Percentiles rank a stretch among this genome's conserved stretches.
Conservation (phyloP, 2,329 filamentous ascomycete species). For the Fusarium bactridioides region DNA sequence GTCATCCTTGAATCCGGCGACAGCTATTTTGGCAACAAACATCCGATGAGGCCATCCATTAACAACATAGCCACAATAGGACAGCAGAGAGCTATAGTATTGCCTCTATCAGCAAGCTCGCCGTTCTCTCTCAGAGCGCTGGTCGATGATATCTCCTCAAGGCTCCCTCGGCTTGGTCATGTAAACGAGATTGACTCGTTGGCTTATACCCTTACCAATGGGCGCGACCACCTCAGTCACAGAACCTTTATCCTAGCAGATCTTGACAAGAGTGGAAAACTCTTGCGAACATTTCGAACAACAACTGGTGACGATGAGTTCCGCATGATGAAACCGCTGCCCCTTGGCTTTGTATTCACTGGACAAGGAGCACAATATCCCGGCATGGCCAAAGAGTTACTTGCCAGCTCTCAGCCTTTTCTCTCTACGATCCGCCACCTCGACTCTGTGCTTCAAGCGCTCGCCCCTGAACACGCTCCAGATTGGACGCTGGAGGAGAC, state of each 20-base stretch:
- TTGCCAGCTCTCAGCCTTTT: fast-evolving
- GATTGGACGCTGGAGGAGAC: background rate
- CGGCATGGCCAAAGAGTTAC: background rate
- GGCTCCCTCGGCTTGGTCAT: background rate
- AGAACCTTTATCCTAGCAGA: background rate
- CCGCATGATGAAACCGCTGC: fast-evolving
- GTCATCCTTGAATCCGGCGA: background rate
- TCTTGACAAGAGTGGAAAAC: background rate
- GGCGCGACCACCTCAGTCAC: background rate
- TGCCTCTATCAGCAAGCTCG: background rate
- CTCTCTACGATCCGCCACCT: background rate
- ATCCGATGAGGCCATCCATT: fast-evolving
- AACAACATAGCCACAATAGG: fast-evolving
- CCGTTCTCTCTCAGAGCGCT: background rate
- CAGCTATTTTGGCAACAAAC: background rate
- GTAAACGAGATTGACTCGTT: background rate
- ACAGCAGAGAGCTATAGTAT: fast-evolving
- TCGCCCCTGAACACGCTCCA: background rate
- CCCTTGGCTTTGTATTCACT: background rate
- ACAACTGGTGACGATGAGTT: background rate
- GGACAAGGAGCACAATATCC: background rate
- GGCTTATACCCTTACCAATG: background rate
- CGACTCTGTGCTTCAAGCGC: background rate
- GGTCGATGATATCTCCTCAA: background rate
- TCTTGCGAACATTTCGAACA: background rate